Percentiles rank a stretch among this genome's conserved stretches.
phyloP scores from a whole-genome alignment of 1,284 basidiomycete genomes.

The Phenoliferia sp. region DNA sequence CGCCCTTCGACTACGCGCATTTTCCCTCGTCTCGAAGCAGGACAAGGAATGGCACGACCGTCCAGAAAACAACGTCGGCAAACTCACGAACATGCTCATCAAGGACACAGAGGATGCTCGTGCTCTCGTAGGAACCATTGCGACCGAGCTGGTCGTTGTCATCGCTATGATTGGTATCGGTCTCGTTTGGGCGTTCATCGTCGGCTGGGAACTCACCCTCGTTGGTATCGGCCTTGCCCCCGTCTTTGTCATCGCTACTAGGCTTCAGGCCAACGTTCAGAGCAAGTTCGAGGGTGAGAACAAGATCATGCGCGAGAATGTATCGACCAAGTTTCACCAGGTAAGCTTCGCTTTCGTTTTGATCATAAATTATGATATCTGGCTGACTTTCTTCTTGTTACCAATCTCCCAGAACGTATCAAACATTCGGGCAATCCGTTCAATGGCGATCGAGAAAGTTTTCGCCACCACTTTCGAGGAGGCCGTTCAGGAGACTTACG shows the following conservation, averaged over 20 bases:
- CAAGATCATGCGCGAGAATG: conserved; percentile 75
- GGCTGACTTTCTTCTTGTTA: neutral
- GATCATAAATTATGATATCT: neutral
- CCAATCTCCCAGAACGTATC: conserved; percentile 58
- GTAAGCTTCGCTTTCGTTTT: neutral
- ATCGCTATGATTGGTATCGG: conserved; percentile 75
- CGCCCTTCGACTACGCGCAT: conserved; percentile 57
- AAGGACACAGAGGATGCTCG: conserved; percentile 90
- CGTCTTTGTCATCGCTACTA: conserved; percentile 69
- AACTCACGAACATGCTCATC: conserved; percentile 72
- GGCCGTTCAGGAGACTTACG: conserved; percentile 58
- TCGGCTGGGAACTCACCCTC: conserved; percentile 89
- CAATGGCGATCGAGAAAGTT: conserved; percentile 78
- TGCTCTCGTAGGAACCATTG: conserved; percentile 66
- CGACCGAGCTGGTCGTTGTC: conserved; percentile 69
- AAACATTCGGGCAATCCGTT: conserved; percentile 79
- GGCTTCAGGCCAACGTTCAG: conserved; percentile 64
- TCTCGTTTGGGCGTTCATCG: conserved; percentile 77
- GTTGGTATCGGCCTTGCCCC: conserved; percentile 83
- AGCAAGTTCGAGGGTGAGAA: conserved; percentile 69
- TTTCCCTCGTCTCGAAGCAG: conserved; percentile 64
- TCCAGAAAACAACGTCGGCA: conserved; percentile 57
- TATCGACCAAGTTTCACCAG: conserved; percentile 69
- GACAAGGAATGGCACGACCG: conserved; percentile 89
- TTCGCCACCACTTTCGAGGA: conserved; percentile 66